phyloP scores from a whole-genome alignment of 441 rosid genomes.

The Flueggea neowawraea region DNA sequence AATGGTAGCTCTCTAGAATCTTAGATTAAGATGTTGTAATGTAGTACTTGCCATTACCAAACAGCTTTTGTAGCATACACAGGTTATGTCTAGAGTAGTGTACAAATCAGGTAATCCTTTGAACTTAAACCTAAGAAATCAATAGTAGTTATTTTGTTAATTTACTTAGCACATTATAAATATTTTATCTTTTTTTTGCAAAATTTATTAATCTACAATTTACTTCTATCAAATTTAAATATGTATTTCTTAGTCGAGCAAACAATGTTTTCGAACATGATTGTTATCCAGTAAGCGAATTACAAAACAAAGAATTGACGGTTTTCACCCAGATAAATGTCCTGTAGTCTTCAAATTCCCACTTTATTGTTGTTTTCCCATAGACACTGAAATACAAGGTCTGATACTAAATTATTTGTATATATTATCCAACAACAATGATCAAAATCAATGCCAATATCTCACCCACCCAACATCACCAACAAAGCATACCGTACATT shows the following conservation, averaged over 20 bases:
- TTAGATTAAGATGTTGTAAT: conserved; percentile 5
- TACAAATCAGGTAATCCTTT: conserved; percentile 9
- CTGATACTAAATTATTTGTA: neutral
- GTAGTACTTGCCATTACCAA: too few species aligned
- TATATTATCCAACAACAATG: conserved; percentile 9
- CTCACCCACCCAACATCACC: conserved; percentile 11
- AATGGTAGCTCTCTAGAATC: conserved; percentile 26
- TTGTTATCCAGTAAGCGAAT: too few species aligned
- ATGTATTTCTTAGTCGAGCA: too few species aligned
- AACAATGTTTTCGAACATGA: too few species aligned
- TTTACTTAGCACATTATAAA: too few species aligned
- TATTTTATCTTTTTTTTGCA: too few species aligned
- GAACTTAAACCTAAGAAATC: conserved; percentile 1
- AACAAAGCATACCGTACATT: conserved; percentile 3
- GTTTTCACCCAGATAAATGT: neutral
- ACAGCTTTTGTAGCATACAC: conserved; percentile 1
- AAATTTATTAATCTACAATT: too few species aligned
- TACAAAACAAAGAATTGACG: too few species aligned
- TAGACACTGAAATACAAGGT: too few species aligned
- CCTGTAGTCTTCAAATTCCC: neutral
- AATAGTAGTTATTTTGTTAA: too few species aligned
- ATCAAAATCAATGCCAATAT: conserved; percentile 11
- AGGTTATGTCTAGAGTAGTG: conserved; percentile 6
- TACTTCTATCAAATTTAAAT: too few species aligned
- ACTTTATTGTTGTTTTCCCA: too few species aligned